Evolutionary conservation across 2,329 filamentous ascomycete species (phyloP).

Genomic region (Xylariaceae sp.): DNA sequence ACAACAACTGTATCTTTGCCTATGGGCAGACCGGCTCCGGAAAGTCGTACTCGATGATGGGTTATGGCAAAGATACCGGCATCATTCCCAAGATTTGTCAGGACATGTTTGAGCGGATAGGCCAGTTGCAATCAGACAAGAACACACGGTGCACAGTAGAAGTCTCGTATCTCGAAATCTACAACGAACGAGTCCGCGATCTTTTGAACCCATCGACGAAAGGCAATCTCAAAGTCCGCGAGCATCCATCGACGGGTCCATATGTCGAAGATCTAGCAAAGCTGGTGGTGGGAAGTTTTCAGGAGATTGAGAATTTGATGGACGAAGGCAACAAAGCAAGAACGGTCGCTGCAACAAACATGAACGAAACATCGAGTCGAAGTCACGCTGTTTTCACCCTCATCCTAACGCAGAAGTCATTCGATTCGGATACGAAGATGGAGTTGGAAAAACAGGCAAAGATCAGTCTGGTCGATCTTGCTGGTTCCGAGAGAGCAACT

Average conservation of each 20-base stretch:
- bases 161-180: constrained; percentile 98
- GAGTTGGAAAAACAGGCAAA: constrained; percentile 96
- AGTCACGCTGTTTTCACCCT: constrained; percentile 98
- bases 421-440: constrained; percentile 91
- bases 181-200: constrained; percentile 96
- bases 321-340: constrained; percentile 98
- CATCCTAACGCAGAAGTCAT: constrained; percentile 89
- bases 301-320: constrained; percentile 97
- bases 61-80: constrained; percentile 91
- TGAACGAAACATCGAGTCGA: constrained; percentile 99
- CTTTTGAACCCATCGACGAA: constrained; percentile 93
- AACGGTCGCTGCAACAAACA: constrained; percentile 97
- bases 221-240: constrained; percentile 93
- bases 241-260: constrained; percentile 94
- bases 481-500: constrained; percentile 94
- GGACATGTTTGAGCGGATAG: constrained; percentile 93
- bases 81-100: constrained; percentile 97
- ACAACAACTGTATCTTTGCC: constrained; percentile 99
- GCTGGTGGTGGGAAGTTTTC: constrained; percentile 86
- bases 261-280: constrained; percentile 98
- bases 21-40: constrained; percentile 98
- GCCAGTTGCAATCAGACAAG: constrained; percentile 65
- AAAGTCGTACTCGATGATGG: constrained; percentile 99
- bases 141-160: constrained; percentile 88
- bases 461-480: constrained; percentile 96